Evolutionary conservation across 2,329 filamentous ascomycete genomes (phyloP), one percentile per base, ranked within the genome.

Genomic region (Onygenales sp.): DNA sequence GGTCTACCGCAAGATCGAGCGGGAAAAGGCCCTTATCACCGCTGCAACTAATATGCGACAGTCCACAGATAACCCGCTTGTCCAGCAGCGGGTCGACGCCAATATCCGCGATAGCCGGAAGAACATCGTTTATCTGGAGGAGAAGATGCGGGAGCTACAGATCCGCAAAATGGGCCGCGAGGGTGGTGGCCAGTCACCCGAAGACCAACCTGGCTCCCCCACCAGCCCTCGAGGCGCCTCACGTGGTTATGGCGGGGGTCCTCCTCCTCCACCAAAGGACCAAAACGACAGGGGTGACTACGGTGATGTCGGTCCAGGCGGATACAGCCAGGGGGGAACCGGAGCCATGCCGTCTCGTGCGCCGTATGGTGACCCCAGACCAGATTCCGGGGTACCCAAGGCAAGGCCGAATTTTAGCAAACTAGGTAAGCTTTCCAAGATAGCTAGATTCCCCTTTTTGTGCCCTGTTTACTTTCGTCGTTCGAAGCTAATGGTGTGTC

Each of bases 1-100:
- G 71, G 90, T 98, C 75, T 84, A 87, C 75, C 87, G 85, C 77
- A 97, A 98, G 86, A 97, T 98, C 73, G 89, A 96, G 78, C 85
- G 92, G 70, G 93, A 98, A 75, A 92, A 91, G 79, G 87, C 86
- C 65, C 84, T 97, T 67, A 93, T 98, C 78, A 87, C 87, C 71
- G 92, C 89, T 65, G 92, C 92, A 62, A 93, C 88, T 74, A 83
- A 87, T 63, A 95, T 98, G 91, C 87, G 90, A 73, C 86, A 91
- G 74, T 91, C 93, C 71, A 96, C 92, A 63, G 88, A 89, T 76
- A 98, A 98, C 72, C 87, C 91, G 62, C 81, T 84, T 57, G 92
- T 97, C 59, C 86, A 90, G 67, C 91, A 91, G 63, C 84, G 89
- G 66, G 84, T 95, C 70, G 92, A 97, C 67, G 87, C 85, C 58